phyloP scores from a whole-genome alignment of 768 basidiomycete genomes.

The Suillus luteus region DNA sequence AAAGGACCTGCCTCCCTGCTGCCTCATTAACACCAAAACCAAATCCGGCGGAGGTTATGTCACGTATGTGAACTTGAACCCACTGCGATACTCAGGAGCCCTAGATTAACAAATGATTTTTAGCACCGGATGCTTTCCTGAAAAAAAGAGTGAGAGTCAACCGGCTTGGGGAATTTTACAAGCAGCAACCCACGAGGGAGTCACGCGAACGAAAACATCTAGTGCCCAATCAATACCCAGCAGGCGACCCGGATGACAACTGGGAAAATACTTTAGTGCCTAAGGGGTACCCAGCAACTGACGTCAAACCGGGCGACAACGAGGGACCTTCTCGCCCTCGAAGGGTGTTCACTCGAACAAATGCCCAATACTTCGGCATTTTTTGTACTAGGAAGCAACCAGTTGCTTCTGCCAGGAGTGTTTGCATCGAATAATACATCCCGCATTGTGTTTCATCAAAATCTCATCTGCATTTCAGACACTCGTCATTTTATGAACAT shows the following conservation, averaged over 20 bases:
- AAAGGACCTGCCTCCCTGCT: slow-evolving; percentile 11
- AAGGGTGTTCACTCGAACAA: slow-evolving; percentile 20
- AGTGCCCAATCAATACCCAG: slow-evolving; percentile 10
- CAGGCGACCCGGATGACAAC: not conserved
- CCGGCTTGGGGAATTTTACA: not conserved
- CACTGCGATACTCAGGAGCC: slow-evolving; percentile 4
- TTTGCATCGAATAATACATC: not conserved
- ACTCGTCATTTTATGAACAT: not conserved
- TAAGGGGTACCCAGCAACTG: slow-evolving; percentile 10
- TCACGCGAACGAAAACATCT: not conserved
- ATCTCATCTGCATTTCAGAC: not conserved
- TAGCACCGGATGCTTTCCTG: slow-evolving; percentile 43
- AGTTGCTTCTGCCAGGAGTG: not conserved
- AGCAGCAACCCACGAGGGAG: not conserved
- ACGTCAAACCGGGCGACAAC: slow-evolving; percentile 8
- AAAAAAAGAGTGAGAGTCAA: slow-evolving; percentile 9
- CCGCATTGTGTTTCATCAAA: not conserved
- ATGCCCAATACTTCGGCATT: slow-evolving; percentile 36
- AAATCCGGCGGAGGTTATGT: slow-evolving; percentile 32
- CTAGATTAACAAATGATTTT: slow-evolving; percentile 14
- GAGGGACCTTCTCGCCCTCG: slow-evolving; percentile 10
- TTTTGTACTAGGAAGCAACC: slow-evolving; percentile 38
- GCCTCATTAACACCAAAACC: slow-evolving; percentile 11
- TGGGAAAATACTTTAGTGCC: not conserved
- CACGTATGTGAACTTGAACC: slow-evolving; percentile 35